Base-by-base conservation (phyloP, 306 rosid genomes). In the Trifolium subterraneum region DNA sequence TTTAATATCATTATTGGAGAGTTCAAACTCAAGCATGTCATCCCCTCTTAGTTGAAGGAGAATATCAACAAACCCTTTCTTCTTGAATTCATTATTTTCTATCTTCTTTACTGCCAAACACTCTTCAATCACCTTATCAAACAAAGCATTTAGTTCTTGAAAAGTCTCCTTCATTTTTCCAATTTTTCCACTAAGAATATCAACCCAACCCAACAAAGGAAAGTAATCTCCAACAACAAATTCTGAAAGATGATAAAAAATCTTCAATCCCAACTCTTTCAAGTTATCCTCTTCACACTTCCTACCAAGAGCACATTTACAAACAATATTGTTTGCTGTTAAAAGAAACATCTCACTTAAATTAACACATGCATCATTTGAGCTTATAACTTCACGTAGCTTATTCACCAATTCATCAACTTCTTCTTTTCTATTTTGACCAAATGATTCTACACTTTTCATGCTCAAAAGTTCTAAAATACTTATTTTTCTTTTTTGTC, bases 1-100 rank as follows among this genome's bases (percentile, higher is more conserved):
- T 75, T 80, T 80, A 45, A 80, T 39, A 60, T 50, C 70, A 50
- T 50, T 13, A 10, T 74, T 36, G 38, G 72, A 27, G 54, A 74
- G 64, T 27, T 50, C 15, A 22, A 1, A 35, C 18, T 38, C 29
- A 64, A 2, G 51, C 39, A 8, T 48, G 41, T 27, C 25, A 22
- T 16, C 20, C 70, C 63, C 6, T 25, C 63, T 71, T 23, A 63
- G 38, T 63, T 63, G 65, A 39, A 74, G 3, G 64, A 74, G 79
- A 11, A 74, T 64, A 38, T 74, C 79, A 15, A 74, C 41, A n/a
- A 74, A 74, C 54, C 18, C 79, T n/a, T 51, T 74, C 10, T 50
- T 47, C 54, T 47, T 47, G 19, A 47, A 1, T 47, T 47, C 9
- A 47, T 47, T 0, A 15, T 47, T 47, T 47, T 6, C 19, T 6